Evolutionary conservation across 805 yeast species (phyloP).

Genomic region (Wickerhamiella musiphila): DNA sequence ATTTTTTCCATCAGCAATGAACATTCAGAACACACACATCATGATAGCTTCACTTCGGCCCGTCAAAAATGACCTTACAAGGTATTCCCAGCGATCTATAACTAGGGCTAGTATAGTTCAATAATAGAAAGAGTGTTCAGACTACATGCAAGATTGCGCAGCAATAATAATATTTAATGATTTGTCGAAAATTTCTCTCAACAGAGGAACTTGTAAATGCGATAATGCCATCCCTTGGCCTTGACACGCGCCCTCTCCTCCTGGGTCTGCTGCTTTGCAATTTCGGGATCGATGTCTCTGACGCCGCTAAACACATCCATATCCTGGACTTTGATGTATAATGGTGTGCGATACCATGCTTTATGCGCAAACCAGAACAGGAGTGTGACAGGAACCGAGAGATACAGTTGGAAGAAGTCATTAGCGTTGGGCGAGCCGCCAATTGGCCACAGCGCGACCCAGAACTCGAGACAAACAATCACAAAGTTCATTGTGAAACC

Average conservation of each 20-base stretch:
- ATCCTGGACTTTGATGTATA: constrained; percentile 29
- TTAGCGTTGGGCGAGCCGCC: constrained; percentile 23
- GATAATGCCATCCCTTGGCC: constrained; percentile 14
- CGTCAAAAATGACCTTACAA: too few species aligned
- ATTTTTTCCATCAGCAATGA: too few species aligned
- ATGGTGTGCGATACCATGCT: constrained; percentile 25
- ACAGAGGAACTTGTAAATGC: neutral
- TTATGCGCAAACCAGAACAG: constrained; percentile 36
- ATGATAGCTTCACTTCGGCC: too few species aligned
- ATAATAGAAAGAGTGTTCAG: too few species aligned
- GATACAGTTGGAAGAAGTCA: constrained; percentile 35
- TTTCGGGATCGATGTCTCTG: constrained; percentile 38
- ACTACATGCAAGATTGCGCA: too few species aligned
- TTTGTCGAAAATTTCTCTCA: too few species aligned
- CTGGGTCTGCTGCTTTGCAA: constrained; percentile 35
- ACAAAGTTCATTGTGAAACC: constrained; percentile 34
- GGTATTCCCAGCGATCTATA: too few species aligned
- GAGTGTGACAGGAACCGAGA: constrained; percentile 29
- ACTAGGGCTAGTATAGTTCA: too few species aligned
- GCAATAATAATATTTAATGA: too few species aligned
- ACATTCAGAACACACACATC: too few species aligned
- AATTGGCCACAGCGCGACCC: constrained; percentile 43
- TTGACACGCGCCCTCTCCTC: constrained; percentile 31
- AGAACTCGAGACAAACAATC: constrained; percentile 47
- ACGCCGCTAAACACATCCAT: constrained; percentile 50